Evolutionary conservation across 768 basidiomycete species (phyloP), one percentile per base, ranked within the genome.

Genomic region (Mycena rosella): DNA sequence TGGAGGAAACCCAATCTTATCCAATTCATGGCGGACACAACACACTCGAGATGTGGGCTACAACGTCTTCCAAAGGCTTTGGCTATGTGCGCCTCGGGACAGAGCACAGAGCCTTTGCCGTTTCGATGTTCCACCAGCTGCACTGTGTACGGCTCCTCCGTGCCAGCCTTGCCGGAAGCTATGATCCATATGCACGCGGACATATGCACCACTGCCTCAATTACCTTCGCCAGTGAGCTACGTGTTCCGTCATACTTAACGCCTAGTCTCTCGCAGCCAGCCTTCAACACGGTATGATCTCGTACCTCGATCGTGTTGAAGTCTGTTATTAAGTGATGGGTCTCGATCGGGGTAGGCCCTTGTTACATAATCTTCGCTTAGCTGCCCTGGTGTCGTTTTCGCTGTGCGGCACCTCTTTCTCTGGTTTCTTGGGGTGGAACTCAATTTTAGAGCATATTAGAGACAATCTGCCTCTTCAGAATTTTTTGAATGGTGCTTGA

Each of bases 91-190:
- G 79, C 3, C 72, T 78, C 6, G 79, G 79, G 2, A 66, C 73
- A 8, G 71, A 77, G 34, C 47, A 75, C 38, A 76, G 79, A 34
- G 67, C 71, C 1, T 78, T 78, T 63, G 73, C 74, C 2, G 65
- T 80, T 11, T 42, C 77, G 13, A 77, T 79, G 74, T 78, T 78
- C 67, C 79, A 81, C 69, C 67, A 79, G 60, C 56, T 80, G 17
- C 80, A 80, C 58, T 81, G 81, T 63, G 59, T 80, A 2, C 76
- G 76, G 17, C 66, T 69, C 9, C 67, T 78, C 20, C 69, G 69
- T 5, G 61, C 44, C 27, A 65, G 47, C 13, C 55, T 73, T 13
- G 65, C 36, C 20, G 61, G 70, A 6, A 51, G 47, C 14, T 61
- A 70, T 34, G 68, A 67, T 36, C 34, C 34, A 1, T 24, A 26